A percentile compares a stretch with the other conserved stretches of the same genome.
These are phyloP conservation scores for Coniochaeta sp. DNA, from an alignment of 2,329 filamentous ascomycete species.

Conservation along the genomic window DNA sequence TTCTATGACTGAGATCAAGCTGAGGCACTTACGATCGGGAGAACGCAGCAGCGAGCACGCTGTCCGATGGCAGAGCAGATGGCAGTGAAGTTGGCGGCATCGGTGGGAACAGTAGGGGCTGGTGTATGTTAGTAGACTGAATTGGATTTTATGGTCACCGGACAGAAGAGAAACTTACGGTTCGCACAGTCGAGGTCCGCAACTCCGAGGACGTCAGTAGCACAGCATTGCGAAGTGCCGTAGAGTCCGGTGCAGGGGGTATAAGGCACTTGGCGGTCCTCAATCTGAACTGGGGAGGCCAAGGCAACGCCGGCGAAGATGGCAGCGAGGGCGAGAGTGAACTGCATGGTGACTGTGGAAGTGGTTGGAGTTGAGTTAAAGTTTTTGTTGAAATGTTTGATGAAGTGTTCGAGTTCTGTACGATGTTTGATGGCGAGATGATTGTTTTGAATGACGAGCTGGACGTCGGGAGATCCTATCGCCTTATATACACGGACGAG, in stretches of 20 bases:
- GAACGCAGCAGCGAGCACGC: conserved; percentile 48
- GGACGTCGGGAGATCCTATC: neutral
- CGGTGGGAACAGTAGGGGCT: conserved; percentile 12
- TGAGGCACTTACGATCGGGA: conserved; percentile 33
- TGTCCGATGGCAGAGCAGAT: conserved; percentile 42
- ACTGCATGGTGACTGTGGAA: conserved; percentile 20
- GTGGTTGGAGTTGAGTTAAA: neutral
- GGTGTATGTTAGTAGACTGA: neutral
- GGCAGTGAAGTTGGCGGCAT: conserved; percentile 17
- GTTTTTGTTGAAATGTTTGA: neutral
- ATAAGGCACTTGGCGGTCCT: conserved; percentile 28
- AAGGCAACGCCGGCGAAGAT: conserved; percentile 16
- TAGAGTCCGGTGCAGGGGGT: conserved; percentile 34
- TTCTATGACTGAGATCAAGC: neutral
- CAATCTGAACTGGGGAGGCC: conserved; percentile 19
- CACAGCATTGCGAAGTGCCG: conserved; percentile 46
- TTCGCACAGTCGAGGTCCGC: conserved; percentile 47
- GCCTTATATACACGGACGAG: neutral
- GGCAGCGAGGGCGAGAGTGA: conserved; percentile 19
- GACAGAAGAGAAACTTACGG: conserved; percentile 32
- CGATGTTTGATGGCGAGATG: conserved; percentile 1
- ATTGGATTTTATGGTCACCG: neutral
- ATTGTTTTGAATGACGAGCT: conserved; percentile 1
- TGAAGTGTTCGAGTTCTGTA: neutral
- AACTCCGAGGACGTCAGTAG: conserved; percentile 51